Evolutionary conservation across 1,284 basidiomycete genomes (phyloP), one percentile per base, ranked within the genome.

Genomic region (Marasmius sp.): DNA sequence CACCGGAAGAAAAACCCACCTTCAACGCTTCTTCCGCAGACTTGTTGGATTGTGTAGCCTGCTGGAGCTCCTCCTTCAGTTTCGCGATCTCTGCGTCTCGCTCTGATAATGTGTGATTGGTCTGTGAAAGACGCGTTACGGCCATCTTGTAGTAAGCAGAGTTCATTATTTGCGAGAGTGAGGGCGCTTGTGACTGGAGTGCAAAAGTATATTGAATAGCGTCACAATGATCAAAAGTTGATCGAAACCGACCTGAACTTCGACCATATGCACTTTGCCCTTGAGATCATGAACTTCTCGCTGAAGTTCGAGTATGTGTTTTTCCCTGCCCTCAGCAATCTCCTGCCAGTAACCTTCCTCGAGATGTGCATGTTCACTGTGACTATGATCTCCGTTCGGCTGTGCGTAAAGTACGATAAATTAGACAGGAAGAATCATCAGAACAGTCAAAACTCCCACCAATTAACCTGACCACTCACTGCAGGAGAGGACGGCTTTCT

Each of bases 381-480:
- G 57, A 37, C 71, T 67, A 18, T 64, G 57, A 43, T 64, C 66
- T 33, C 74, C 77, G 65, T 80, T 77, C 22, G 50, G 68, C 60
- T 58, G 66, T 58, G 43, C 72, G 70, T 38, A 70, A 74, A 81
- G 85, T 69, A 34, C 68, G 53, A 62, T 53, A 69, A 45, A 79
- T 84, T 72, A 84, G 79, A 82, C 69, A 72, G 66, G 66, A 61
- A 66, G 66, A 63, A 61, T 62, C 7, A 77, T 77, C 68, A 76
- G 75, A 76, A 75, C 74, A 72, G 67, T 73, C 73, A 74, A 75
- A 75, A 79, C 78, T 83, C 84, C 83, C 84, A 86, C 85, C 84
- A 83, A 80, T 86, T 83, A 75, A 85, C 76, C 83, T 81, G 79
- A 79, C 79, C 81, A 84, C 88, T 84, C 79, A 92, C 88, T 78